Evolutionary conservation across 192 early-diverging fungal genomes (phyloP).

Genomic region (Chytriomyces sp.): DNA sequence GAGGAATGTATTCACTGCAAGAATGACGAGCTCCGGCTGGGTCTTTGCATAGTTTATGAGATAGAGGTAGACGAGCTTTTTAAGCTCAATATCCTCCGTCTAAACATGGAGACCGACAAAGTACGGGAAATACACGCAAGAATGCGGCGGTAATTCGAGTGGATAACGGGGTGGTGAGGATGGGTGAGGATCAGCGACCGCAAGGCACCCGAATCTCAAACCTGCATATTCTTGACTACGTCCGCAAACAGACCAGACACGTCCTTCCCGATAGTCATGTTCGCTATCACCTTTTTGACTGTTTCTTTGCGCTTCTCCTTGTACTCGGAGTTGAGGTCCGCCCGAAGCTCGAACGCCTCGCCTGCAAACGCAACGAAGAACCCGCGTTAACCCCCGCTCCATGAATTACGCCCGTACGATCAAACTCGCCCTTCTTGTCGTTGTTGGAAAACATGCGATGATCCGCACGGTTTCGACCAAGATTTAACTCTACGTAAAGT

Average conservation of each 20-base stretch:
- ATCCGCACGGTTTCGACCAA: no score
- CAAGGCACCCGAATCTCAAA: no score
- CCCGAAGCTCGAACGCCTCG: constrained; percentile 97
- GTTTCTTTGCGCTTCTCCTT: constrained; percentile 94
- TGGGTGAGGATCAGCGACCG: not conserved
- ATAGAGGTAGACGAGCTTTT: constrained; percentile 89
- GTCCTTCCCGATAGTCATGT: constrained; percentile 99
- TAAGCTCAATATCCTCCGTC: constrained; percentile 51
- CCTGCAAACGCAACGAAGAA: constrained; percentile 64
- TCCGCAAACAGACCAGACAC: constrained; percentile 93
- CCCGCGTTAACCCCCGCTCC: no score
- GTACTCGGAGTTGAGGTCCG: constrained; percentile 97
- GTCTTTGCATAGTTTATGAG: constrained; percentile 94
- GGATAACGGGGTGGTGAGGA: constrained; percentile 49
- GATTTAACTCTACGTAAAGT: no score
- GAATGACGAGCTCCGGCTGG: constrained; percentile 90
- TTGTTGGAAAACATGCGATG: no score
- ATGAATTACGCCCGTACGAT: no score
- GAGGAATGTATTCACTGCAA: constrained; percentile 86
- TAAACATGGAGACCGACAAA: not conserved
- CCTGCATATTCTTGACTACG: constrained; percentile 90
- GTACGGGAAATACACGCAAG: not conserved
- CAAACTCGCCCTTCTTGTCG: no score
- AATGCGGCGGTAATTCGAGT: constrained; percentile 71
- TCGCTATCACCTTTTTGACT: constrained; percentile 97